Conservation (phyloP, 2,329 filamentous ascomycete species). For the Xylaria sp. region DNA sequence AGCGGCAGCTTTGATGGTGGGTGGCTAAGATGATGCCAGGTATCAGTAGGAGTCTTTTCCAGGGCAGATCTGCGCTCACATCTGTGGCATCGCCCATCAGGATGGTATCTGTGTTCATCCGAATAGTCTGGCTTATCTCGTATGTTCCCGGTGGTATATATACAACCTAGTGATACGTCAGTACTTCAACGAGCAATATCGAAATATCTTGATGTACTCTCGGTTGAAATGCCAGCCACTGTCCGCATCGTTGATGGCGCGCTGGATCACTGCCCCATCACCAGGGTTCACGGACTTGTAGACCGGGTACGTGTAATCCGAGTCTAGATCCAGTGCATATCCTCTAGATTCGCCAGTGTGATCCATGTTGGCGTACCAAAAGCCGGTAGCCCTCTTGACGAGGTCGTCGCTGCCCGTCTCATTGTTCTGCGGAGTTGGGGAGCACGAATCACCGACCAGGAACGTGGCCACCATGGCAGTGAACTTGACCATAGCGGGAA, state of each 20-base stretch:
- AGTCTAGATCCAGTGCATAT: conserved; percentile 45
- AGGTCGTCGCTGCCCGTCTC: conserved; percentile 4
- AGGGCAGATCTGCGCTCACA: conserved; percentile 26
- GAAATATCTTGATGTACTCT: conserved; percentile 31
- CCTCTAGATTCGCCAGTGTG: conserved; percentile 42
- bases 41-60: neutral
- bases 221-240: conserved; percentile 48
- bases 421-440: conserved; percentile 4
- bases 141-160: conserved; percentile 49
- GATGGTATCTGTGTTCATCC: conserved; percentile 48
- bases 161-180: conserved; percentile 39
- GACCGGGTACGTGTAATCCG: conserved; percentile 42
- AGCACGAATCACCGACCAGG: conserved; percentile 10
- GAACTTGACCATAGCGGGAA: conserved; percentile 10
- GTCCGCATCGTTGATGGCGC: conserved; percentile 42
- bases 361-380: conserved; percentile 49
- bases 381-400: conserved; percentile 28
- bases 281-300: conserved; percentile 43
- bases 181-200: conserved; percentile 11
- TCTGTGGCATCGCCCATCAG: conserved; percentile 50
- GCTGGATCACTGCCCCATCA: conserved; percentile 42
- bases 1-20: conserved; percentile 44
- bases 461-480: conserved; percentile 11
- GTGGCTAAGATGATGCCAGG: conserved; percentile 35
- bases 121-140: conserved; percentile 42